These are phyloP conservation scores for Brachypodium distachyon DNA, from an alignment of 202 grass and related monocot genomes.

Conservation along the genomic window DNA sequence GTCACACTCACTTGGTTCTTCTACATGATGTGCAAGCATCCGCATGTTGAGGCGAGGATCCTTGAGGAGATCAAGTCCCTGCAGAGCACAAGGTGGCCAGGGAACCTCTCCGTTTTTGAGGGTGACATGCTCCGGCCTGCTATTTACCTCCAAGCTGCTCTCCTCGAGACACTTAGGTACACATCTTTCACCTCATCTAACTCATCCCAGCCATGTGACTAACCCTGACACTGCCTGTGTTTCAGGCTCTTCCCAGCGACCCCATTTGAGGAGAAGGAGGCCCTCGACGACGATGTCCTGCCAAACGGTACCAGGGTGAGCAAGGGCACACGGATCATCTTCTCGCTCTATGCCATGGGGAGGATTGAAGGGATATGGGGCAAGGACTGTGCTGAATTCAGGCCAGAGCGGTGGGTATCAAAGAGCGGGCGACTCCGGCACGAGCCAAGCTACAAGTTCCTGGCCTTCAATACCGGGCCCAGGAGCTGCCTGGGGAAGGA, in stretches of 20 bases:
- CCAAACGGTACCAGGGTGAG: slow-evolving; percentile 39
- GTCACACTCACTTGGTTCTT: slow-evolving; percentile 55
- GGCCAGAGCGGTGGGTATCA: slow-evolving; percentile 58
- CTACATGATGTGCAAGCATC: slow-evolving; percentile 47
- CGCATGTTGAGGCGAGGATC: slow-evolving; percentile 40
- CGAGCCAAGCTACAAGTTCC: slow-evolving; percentile 53
- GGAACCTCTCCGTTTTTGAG: slow-evolving; percentile 33
- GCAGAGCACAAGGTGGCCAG: not conserved
- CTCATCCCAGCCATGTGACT: not conserved
- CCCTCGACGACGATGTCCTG: slow-evolving; percentile 26
- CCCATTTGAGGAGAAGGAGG: slow-evolving; percentile 48
- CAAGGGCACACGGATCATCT: slow-evolving; percentile 41
- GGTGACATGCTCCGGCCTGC: slow-evolving; percentile 22
- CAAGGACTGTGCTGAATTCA: slow-evolving; percentile 51
- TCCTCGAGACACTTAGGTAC: slow-evolving; percentile 58
- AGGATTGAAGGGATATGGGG: slow-evolving; percentile 58
- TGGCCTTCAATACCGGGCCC: slow-evolving; percentile 49
- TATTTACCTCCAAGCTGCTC: slow-evolving; percentile 47
- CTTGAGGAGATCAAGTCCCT: slow-evolving; percentile 31
- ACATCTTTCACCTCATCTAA: not conserved
- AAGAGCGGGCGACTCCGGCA: slow-evolving; percentile 44
- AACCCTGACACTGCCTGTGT: not conserved
- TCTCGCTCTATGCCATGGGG: slow-evolving; percentile 55
- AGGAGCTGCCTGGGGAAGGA: slow-evolving; percentile 66
- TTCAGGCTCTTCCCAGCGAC: slow-evolving; percentile 53